Evolutionary conservation across 495 filamentous ascomycete genomes (phyloP).

Genomic region (Xanthoparmelia taractica): DNA sequence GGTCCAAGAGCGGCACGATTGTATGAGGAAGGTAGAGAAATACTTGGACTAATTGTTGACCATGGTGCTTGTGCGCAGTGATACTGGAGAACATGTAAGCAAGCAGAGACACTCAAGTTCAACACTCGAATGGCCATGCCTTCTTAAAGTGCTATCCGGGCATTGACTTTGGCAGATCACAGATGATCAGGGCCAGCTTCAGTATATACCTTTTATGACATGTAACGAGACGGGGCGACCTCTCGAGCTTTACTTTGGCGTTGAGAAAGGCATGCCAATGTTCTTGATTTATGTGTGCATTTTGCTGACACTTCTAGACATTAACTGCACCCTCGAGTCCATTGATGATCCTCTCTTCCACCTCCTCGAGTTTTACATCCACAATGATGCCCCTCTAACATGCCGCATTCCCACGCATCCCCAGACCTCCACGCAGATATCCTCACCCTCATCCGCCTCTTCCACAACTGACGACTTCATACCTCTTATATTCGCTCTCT

Average conservation of each 20-base stretch:
- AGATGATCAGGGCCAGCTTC: conserved; percentile 68
- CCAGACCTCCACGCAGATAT: conserved; percentile 29
- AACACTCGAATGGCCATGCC: neutral
- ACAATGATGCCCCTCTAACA: conserved; percentile 86
- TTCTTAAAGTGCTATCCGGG: neutral
- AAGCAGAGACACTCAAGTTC: conserved; percentile 11
- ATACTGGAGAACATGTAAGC: conserved; percentile 57
- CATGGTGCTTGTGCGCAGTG: conserved; percentile 29
- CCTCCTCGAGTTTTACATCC: conserved; percentile 96
- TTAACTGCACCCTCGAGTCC: conserved; percentile 86
- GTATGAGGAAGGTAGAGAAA: neutral
- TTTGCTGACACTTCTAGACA: conserved; percentile 42
- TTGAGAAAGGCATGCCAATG: conserved; percentile 45
- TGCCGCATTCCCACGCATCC: conserved; percentile 85
- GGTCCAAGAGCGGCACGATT: neutral
- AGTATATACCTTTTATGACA: conserved; percentile 86
- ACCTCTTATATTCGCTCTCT: conserved; percentile 71
- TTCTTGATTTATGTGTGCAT: neutral
- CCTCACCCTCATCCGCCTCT: conserved; percentile 21
- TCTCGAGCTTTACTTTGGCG: conserved; percentile 76
- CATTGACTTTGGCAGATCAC: conserved; percentile 55
- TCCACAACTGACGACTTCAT: conserved; percentile 45
- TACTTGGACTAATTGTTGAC: conserved; percentile 12
- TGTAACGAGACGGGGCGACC: conserved; percentile 86
- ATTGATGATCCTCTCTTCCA: conserved; percentile 89